Conservation (phyloP, 441 rosid species). For the Gossypium schwendimanii region DNA sequence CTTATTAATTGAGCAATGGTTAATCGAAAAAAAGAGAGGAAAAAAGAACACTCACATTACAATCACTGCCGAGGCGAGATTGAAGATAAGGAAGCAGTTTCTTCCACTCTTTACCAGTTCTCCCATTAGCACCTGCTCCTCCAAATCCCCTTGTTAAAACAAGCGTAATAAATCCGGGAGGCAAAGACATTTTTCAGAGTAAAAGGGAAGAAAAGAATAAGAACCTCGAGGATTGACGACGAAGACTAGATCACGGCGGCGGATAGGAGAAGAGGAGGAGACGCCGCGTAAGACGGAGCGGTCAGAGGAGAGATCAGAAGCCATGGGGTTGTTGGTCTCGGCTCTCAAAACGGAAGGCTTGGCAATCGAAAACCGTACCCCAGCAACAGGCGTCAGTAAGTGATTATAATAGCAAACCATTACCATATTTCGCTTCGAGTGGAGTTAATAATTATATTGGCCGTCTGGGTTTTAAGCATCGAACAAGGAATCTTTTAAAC, state of each 20-base stretch:
- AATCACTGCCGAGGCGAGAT: constrained; percentile 63
- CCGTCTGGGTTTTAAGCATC: neutral
- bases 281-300: constrained; percentile 28
- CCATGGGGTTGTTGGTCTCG: constrained; percentile 25
- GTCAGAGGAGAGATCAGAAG: constrained; percentile 44
- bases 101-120: constrained; percentile 87
- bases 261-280: constrained; percentile 33
- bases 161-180: neutral
- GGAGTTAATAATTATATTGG: neutral
- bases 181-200: neutral
- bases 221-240: constrained; percentile 85
- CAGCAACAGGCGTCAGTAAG: constrained; percentile 21
- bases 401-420: constrained; percentile 26
- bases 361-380: constrained; percentile 27
- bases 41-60: constrained; percentile 51
- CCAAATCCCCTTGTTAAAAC: constrained; percentile 14
- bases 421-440: neutral
- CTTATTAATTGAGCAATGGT: neutral
- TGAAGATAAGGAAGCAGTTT: constrained; percentile 75
- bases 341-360: constrained; percentile 30
- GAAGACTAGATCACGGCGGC: constrained; percentile 85
- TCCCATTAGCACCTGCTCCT: constrained; percentile 82
- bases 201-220: neutral
- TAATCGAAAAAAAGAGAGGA: neutral
- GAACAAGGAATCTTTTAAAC: neutral